Evolutionary conservation across 2,329 filamentous ascomycete species (phyloP).

Genomic region (Paraphaeosphaeria minitans): DNA sequence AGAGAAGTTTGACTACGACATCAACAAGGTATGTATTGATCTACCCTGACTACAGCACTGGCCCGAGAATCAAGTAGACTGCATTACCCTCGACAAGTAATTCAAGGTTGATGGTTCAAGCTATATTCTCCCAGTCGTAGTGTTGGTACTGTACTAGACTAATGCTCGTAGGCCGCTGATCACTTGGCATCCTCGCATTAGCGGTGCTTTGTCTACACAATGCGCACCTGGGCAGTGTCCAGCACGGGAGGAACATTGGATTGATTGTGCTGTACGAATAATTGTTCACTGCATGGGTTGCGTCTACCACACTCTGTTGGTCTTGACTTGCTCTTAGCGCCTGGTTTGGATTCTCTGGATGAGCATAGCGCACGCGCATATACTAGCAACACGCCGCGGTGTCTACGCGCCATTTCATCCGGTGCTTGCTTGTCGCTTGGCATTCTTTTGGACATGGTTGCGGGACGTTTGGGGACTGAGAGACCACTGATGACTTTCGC

Average conservation of each 20-base stretch:
- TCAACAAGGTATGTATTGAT: conserved; percentile 74
- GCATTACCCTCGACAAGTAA: background rate
- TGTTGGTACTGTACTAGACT: conserved; percentile 28
- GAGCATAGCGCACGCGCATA: conserved; percentile 4
- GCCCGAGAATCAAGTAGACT: background rate
- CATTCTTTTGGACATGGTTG: conserved; percentile 20
- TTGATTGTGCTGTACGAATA: conserved; percentile 39
- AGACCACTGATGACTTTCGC: conserved; percentile 16
- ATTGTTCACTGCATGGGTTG: conserved; percentile 34
- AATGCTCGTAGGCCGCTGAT: conserved; percentile 41
- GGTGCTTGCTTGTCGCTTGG: conserved; percentile 13
- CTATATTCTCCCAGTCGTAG: background rate
- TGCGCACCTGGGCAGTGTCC: conserved; percentile 1
- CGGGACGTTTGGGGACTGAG: background rate
- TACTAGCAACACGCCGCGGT: background rate
- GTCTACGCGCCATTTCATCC: background rate
- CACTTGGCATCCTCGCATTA: conserved; percentile 34
- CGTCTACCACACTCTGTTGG: conserved; percentile 10
- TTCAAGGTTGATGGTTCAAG: background rate
- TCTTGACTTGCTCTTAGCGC: conserved; percentile 25
- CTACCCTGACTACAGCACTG: background rate
- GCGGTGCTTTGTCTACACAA: background rate
- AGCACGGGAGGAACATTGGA: conserved; percentile 16
- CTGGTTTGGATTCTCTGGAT: conserved; percentile 18
- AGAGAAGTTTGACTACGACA: conserved; percentile 95